Percentiles rank a stretch among this genome's conserved stretches.
These are phyloP conservation scores for Chlamydomonas sp. DNA, from an alignment of 139 green algal genomes.

Conservation along the genomic window DNA sequence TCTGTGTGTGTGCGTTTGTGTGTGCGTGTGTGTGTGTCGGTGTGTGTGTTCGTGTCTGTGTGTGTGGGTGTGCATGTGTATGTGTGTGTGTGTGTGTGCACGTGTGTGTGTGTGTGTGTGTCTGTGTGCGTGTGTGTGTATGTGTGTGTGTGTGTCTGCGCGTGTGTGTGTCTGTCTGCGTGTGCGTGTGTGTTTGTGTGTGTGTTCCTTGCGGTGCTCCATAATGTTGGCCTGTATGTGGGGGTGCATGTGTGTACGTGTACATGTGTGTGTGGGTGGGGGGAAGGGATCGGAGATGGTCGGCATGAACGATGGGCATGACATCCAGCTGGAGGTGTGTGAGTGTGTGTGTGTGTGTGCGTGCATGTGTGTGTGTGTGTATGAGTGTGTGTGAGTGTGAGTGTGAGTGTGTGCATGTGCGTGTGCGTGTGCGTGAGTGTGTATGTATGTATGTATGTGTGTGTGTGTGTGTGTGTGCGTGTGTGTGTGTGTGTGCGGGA, in stretches of 20 bases:
- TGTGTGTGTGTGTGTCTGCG: neutral
- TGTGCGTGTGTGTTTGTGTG: neutral
- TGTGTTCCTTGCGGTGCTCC: constrained; percentile 34
- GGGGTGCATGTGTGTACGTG: neutral
- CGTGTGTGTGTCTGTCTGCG: neutral
- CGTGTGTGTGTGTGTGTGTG: too few species aligned
- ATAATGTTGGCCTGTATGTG: constrained; percentile 47
- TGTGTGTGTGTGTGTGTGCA: too few species aligned
- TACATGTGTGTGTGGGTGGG: neutral
- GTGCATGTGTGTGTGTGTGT: neutral
- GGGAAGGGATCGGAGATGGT: neutral
- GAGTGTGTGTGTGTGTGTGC: neutral
- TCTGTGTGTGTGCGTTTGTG: neutral
- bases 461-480: too few species aligned
- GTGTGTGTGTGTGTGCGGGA: neutral
- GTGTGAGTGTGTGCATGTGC: neutral
- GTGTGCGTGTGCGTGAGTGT: constrained; percentile 12
- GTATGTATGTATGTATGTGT: too few species aligned
- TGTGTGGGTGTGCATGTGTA: neutral
- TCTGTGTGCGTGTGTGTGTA: too few species aligned
- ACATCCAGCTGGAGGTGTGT: neutral
- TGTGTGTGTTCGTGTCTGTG: neutral
- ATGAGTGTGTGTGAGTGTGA: neutral
- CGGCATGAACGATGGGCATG: too few species aligned
- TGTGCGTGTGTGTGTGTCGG: neutral